Conservation (phyloP, 257 asterid genomes). For the Jaltomata sinuosa region DNA sequence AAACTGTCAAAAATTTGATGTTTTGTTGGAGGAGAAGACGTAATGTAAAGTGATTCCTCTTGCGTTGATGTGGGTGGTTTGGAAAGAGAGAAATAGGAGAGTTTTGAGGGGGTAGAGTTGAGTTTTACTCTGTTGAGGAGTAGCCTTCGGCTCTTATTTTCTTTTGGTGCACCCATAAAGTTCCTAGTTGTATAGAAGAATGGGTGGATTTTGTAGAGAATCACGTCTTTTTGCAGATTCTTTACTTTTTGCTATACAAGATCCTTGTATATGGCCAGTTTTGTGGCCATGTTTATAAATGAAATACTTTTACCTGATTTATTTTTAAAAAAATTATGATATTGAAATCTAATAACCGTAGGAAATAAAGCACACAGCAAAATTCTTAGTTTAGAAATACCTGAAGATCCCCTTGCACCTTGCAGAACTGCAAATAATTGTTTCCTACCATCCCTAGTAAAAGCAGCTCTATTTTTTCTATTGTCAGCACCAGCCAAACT, state of each 20-base stretch:
- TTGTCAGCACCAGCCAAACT: conserved; percentile 70
- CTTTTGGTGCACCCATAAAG: neutral
- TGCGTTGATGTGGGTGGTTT: neutral
- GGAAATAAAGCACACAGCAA: neutral
- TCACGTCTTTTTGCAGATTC: neutral
- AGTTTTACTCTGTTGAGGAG: neutral
- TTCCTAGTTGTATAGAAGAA: neutral
- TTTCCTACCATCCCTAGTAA: conserved; percentile 91
- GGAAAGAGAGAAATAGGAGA: neutral
- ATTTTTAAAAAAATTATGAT: neutral
- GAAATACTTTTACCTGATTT: neutral
- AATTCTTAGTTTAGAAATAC: conserved; percentile 25
- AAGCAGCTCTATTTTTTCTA: conserved; percentile 78
- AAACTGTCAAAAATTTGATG: neutral
- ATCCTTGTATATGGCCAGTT: neutral
- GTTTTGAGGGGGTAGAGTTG: neutral
- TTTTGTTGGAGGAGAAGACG: neutral
- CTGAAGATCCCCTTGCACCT: conserved; percentile 98
- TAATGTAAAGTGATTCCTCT: neutral
- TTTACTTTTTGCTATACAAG: neutral
- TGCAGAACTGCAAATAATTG: conserved; percentile 97
- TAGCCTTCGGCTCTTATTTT: neutral
- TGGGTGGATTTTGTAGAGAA: neutral
- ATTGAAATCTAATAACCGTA: conserved; percentile 6
- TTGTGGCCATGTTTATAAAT: neutral